phyloP scores from a whole-genome alignment of 306 rosid species.

The Canavalia ensiformis region DNA sequence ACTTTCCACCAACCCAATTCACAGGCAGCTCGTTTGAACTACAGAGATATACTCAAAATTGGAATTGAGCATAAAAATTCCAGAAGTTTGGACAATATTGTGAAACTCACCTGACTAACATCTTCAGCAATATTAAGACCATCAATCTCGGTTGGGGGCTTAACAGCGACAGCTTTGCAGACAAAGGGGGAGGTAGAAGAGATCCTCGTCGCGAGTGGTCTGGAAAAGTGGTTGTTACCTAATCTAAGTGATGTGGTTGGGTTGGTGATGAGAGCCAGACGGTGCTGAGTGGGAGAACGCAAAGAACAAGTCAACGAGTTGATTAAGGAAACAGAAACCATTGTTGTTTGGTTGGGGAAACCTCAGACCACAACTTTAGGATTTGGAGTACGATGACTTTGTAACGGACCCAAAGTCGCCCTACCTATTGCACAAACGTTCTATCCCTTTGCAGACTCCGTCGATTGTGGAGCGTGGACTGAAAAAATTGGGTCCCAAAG shows the following conservation, averaged over 20 bases:
- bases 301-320: constrained; percentile 60
- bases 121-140: constrained; percentile 93
- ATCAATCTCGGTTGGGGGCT: constrained; percentile 65
- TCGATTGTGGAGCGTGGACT: not conserved
- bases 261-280: constrained; percentile 12
- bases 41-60: not conserved
- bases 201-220: constrained; percentile 39
- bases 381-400: not conserved
- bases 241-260: constrained; percentile 39
- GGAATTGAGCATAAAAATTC: not conserved
- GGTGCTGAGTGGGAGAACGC: constrained; percentile 42
- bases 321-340: constrained; percentile 72
- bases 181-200: constrained; percentile 52
- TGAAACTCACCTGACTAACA: constrained; percentile 71
- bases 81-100: not conserved
- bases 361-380: not conserved
- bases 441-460: not conserved
- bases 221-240: not conserved
- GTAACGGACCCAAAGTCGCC: not conserved
- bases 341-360: constrained; percentile 46
- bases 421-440: too few relatives aligned
- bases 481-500: not conserved
- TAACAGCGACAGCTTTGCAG: constrained; percentile 78
- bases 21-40: not conserved
- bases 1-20: not conserved